A percentile compares a stretch with the other conserved stretches of the same genome.
These are phyloP conservation scores for Prinsepia uniflora DNA, from an alignment of 306 rosid genomes.

Conservation along the genomic window DNA sequence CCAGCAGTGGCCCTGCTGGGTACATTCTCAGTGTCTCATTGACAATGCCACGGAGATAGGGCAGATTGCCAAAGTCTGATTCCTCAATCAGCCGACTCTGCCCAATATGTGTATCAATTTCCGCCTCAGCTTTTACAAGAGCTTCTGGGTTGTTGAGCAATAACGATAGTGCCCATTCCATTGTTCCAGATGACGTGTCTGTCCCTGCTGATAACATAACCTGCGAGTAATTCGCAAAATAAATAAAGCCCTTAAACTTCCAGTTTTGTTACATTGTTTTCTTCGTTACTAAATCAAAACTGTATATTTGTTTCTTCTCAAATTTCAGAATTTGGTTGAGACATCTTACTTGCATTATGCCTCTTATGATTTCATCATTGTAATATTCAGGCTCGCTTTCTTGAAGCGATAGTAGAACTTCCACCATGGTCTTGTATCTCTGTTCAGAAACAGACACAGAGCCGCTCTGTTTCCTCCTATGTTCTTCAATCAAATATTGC, in stretches of 20 bases:
- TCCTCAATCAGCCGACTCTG: constrained; percentile 25
- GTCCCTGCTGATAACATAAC: constrained; percentile 34
- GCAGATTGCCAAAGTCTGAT: constrained; percentile 29
- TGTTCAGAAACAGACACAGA: neutral
- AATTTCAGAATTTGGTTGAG: neutral
- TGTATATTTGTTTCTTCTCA: too few species aligned
- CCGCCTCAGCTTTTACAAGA: constrained; percentile 5
- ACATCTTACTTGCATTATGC: constrained; percentile 26
- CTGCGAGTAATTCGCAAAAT: neutral
- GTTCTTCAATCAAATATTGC: constrained; percentile 23
- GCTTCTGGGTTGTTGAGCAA: constrained; percentile 34
- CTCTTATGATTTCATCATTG: constrained; percentile 27
- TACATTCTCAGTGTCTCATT: constrained; percentile 36
- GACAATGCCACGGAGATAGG: constrained; percentile 26
- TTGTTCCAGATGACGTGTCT: constrained; percentile 24
- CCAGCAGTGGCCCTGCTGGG: constrained; percentile 31
- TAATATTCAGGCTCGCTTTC: constrained; percentile 29
- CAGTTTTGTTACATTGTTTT: too few species aligned
- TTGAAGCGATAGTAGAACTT: constrained; percentile 21
- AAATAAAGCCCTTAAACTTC: neutral
- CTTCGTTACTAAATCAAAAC: too few species aligned
- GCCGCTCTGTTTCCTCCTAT: neutral
- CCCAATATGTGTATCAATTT: constrained; percentile 25
- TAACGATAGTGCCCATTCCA: constrained; percentile 43
- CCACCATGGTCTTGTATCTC: constrained; percentile 17